phyloP scores from a whole-genome alignment of 148 eudicot species.

The Dysphania ambrosioides region DNA sequence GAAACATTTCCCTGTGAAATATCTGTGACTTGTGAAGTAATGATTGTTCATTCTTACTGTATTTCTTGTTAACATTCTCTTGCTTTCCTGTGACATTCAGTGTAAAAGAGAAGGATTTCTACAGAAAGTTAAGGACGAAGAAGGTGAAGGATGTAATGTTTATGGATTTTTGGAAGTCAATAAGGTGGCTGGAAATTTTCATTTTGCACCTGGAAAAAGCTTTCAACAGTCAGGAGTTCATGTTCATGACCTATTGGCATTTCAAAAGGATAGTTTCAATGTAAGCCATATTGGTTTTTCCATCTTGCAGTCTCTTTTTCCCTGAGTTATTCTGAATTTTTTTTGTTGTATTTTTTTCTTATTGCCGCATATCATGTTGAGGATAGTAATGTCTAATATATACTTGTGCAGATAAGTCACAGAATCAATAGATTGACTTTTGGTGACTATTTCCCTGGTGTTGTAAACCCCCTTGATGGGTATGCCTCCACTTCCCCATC shows the following conservation, averaged over 20 bases:
- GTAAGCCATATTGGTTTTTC: conserved; percentile 39
- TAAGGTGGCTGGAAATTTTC: conserved; percentile 98
- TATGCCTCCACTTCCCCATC: conserved; percentile 34
- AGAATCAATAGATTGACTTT: conserved; percentile 82
- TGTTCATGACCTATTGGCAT: conserved; percentile 72
- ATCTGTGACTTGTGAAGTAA: not conserved
- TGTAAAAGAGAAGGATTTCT: conserved; percentile 99
- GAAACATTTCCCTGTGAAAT: not conserved
- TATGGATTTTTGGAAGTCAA: conserved; percentile 93
- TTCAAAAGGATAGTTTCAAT: conserved; percentile 90
- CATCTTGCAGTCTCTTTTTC: not conserved
- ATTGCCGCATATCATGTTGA: not conserved
- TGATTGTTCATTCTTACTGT: not conserved
- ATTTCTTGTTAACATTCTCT: not conserved
- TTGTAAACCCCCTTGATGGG: conserved; percentile 95
- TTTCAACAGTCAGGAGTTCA: conserved; percentile 75
- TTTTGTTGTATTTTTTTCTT: not conserved
- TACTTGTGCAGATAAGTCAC: conserved; percentile 71
- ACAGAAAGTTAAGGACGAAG: conserved; percentile 79
- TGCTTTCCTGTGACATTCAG: conserved; percentile 38
- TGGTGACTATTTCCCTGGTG: conserved; percentile 91
- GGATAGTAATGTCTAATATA: not conserved
- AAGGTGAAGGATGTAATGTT: conserved; percentile 95
- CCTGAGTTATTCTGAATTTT: not conserved
- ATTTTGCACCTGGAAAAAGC: conserved; percentile 98